These are phyloP conservation scores for Rhodamnia argentea DNA, from an alignment of 345 rosid species.

Conservation along the genomic window DNA sequence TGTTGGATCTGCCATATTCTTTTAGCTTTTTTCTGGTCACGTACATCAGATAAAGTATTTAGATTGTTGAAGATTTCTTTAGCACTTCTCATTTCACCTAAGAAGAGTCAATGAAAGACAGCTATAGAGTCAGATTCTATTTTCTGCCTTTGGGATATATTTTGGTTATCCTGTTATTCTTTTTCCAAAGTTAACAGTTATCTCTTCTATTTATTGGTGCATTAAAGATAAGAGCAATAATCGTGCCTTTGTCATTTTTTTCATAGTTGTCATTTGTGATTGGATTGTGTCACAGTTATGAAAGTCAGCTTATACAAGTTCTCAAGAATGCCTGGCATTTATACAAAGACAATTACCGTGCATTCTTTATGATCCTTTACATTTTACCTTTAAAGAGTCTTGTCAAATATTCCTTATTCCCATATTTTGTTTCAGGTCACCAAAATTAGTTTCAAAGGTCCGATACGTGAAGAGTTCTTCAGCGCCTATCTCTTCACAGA, in stretches of 20 bases:
- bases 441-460: constrained; percentile 22
- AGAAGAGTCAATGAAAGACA: background rate
- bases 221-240: background rate
- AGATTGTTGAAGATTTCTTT: background rate
- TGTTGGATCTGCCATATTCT: background rate
- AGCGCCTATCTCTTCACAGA: constrained; percentile 14
- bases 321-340: background rate
- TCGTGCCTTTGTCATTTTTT: background rate
- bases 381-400: background rate
- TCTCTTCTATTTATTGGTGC: background rate
- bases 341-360: background rate
- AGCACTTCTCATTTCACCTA: background rate
- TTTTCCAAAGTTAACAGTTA: background rate
- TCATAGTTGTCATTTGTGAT: background rate
- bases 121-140: background rate
- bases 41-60: background rate
- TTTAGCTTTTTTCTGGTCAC: background rate
- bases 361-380: background rate
- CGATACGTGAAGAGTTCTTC: constrained; percentile 22
- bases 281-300: background rate
- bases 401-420: background rate
- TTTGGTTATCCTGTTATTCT: background rate
- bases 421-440: constrained; percentile 26
- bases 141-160: background rate
- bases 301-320: background rate